phyloP scores from a whole-genome alignment of 1,139 yeast species.

The Suhomyces anneliseae region DNA sequence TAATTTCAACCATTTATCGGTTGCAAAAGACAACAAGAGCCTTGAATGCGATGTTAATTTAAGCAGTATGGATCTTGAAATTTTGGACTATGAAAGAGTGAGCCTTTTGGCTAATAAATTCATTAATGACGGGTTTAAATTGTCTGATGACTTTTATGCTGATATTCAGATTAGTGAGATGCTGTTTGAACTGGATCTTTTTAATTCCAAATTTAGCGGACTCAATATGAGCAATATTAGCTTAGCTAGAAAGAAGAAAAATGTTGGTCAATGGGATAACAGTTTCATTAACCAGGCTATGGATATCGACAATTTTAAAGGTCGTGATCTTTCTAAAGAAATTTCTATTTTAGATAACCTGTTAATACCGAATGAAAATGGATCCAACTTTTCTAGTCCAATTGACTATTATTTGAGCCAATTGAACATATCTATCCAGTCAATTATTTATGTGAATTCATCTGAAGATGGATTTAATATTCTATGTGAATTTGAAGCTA shows the following conservation, averaged over 20 bases:
- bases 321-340: neutral
- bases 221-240: slow-evolving; percentile 5
- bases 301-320: too few relatives aligned
- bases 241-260: neutral
- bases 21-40: slow-evolving; percentile 1
- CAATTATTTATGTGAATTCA: slow-evolving; percentile 27
- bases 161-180: slow-evolving; percentile 22
- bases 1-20: slow-evolving; percentile 11
- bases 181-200: slow-evolving; percentile 10
- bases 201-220: slow-evolving; percentile 9
- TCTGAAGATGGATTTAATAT: slow-evolving; percentile 17
- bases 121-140: slow-evolving; percentile 9
- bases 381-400: neutral
- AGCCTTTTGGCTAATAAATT: slow-evolving; percentile 18
- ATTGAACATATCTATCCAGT: slow-evolving; percentile 24
- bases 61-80: slow-evolving; percentile 14
- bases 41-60: slow-evolving; percentile 12
- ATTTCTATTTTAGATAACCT: neutral
- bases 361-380: neutral
- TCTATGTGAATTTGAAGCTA: slow-evolving; percentile 34
- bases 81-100: slow-evolving; percentile 14
- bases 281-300: neutral
- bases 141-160: slow-evolving; percentile 11
- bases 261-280: neutral
- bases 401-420: slow-evolving; percentile 4